These are phyloP conservation scores for Blastobotrys aristatus DNA, from an alignment of 1,139 yeast species.

Conservation along the genomic window DNA sequence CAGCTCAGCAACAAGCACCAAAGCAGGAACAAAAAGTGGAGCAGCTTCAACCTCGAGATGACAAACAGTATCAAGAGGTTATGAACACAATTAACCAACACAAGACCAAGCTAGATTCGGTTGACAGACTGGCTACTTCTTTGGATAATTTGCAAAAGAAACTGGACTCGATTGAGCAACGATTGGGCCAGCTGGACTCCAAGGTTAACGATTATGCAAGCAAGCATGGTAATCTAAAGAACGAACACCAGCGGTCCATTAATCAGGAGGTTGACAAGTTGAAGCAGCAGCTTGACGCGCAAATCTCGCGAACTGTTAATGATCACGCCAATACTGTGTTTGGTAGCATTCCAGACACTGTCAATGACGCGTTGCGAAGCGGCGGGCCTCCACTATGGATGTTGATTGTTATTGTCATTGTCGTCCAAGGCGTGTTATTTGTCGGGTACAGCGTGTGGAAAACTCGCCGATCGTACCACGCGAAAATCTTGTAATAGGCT, in stretches of 20 bases:
- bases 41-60: too few species aligned
- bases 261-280: slow-evolving; percentile 23
- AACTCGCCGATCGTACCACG: slow-evolving; percentile 30
- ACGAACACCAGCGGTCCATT: slow-evolving; percentile 18
- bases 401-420: slow-evolving; percentile 24
- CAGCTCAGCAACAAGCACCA: not conserved
- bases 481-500: slow-evolving; percentile 26
- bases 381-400: slow-evolving; percentile 32
- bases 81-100: slow-evolving; percentile 18
- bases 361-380: slow-evolving; percentile 26
- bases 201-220: slow-evolving; percentile 7
- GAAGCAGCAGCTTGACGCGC: slow-evolving; percentile 22
- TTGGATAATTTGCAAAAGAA: slow-evolving; percentile 13
- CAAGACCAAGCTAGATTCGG: slow-evolving; percentile 13
- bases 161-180: slow-evolving; percentile 14
- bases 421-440: slow-evolving; percentile 28
- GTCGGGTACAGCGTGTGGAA: slow-evolving; percentile 30
- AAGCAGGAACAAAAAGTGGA: too few species aligned
- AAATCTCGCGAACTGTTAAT: slow-evolving; percentile 20
- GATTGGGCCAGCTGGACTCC: slow-evolving; percentile 14
- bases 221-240: slow-evolving; percentile 6
- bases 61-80: slow-evolving; percentile 17
- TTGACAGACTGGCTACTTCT: slow-evolving; percentile 11
- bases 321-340: slow-evolving; percentile 29
- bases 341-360: slow-evolving; percentile 29